Percentiles rank a stretch among this genome's conserved stretches.
These are phyloP conservation scores for Sarocladium brachiariae DNA, from an alignment of 2,329 filamentous ascomycete species.

Conservation along the genomic window DNA sequence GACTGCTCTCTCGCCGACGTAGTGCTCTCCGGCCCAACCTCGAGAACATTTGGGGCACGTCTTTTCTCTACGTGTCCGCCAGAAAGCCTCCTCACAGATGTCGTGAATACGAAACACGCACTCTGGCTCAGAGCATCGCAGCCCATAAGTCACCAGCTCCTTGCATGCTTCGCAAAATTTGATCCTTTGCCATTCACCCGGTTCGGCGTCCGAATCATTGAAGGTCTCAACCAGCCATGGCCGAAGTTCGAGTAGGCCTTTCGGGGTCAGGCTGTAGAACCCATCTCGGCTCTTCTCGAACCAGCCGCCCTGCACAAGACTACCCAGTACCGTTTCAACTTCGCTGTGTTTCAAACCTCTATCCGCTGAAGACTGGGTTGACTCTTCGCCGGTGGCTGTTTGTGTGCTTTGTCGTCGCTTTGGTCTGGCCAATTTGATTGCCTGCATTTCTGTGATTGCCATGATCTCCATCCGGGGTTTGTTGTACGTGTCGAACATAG, in stretches of 20 bases:
- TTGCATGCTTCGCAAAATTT: slow-evolving; percentile 84
- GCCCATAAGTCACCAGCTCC: slow-evolving; percentile 79
- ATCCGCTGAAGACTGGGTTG: slow-evolving; percentile 30
- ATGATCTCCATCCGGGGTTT: slow-evolving; percentile 72
- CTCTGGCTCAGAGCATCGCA: slow-evolving; percentile 63
- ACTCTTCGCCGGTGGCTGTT: slow-evolving; percentile 20
- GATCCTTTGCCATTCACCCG: slow-evolving; percentile 63
- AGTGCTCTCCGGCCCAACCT: slow-evolving; percentile 42
- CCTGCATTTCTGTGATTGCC: slow-evolving; percentile 74
- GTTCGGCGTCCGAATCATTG: slow-evolving; percentile 63
- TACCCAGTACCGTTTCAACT: slow-evolving; percentile 64
- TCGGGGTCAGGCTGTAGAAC: slow-evolving; percentile 70
- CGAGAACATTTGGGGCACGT: slow-evolving; percentile 57
- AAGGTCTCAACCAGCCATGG: slow-evolving; percentile 84
- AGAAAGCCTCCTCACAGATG: slow-evolving; percentile 67
- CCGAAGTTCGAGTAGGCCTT: slow-evolving; percentile 77
- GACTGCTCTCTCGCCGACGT: slow-evolving; percentile 50
- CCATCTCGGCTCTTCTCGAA: slow-evolving; percentile 65
- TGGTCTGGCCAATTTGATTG: slow-evolving; percentile 59
- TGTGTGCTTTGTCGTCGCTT: slow-evolving; percentile 29
- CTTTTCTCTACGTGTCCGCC: slow-evolving; percentile 54
- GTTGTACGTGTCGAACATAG: slow-evolving; percentile 88
- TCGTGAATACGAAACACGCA: slow-evolving; percentile 71
- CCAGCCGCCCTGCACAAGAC: slow-evolving; percentile 75
- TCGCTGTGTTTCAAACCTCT: slow-evolving; percentile 67